Base-by-base conservation (phyloP, 345 rosid genomes). In the Salix exigua region DNA sequence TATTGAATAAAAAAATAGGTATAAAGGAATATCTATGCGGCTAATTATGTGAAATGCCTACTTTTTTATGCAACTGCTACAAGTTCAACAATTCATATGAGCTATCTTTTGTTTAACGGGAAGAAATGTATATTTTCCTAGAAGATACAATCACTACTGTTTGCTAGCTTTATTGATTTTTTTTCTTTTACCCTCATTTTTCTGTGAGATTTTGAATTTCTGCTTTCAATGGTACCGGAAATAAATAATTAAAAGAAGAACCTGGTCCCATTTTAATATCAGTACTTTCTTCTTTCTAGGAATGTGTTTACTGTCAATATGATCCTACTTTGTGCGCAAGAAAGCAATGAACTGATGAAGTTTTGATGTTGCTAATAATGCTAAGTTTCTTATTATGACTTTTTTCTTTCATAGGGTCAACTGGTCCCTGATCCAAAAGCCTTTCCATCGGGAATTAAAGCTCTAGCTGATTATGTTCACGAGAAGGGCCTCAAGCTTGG, bases 401-500 rank as follows among this genome's bases (percentile, higher is more conserved):
- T 83, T 35, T 78, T 83, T 38, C 51, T 77, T 73, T 66, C 79
- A 65, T 90, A 96, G 99, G 96, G 89, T 37, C 91, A 91, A 75
- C 70, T 96, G 83, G 88, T 89, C 67, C 89, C 97, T 46, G 97
- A 91, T 86, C 85, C 91, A 6, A 83, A 91, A 75, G 80, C 92
- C 35, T 96, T 96, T 78, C 94, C 98, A 65, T 96, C 94, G 5
- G 98, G 99, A 83, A 89, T 96, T 69, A 91, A 91, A 86, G 78
- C 87, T 81, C 89, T 96, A 74, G 91, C 96, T 76, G 94, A 96
- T 86, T 91, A 93, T 79, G 62, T 93, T 75, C 99, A 96, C 71
- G 86, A 74, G 55, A 88, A 86, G 81, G 97, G 93, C 82, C 96
- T 96, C 68, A 96, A 92, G 88, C 99, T 96, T 77, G 99, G 99